Conservation (phyloP, 1,284 basidiomycete species). For the Puccinia hordei region DNA sequence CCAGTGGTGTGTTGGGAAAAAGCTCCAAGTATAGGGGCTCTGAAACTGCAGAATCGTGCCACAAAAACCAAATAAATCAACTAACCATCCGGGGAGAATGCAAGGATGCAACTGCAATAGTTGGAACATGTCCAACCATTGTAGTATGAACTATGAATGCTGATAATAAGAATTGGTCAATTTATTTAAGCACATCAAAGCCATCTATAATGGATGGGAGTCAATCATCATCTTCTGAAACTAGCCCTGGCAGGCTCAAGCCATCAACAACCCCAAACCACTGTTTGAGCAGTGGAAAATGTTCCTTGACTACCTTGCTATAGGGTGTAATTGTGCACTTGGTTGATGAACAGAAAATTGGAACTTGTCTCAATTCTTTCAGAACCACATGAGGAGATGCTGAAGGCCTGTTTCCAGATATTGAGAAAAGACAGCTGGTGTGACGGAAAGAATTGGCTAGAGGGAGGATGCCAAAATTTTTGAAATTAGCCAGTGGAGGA, state of each 20-base stretch:
- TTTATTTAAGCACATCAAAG: neutral
- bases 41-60: constrained; percentile 63
- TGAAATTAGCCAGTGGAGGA: neutral
- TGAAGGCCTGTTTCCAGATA: neutral
- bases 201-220: too few relatives aligned
- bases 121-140: neutral
- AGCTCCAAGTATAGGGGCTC: constrained; percentile 61
- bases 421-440: neutral
- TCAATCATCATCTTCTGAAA: neutral
- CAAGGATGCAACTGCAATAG: neutral
- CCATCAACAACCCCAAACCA: neutral
- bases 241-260: neutral
- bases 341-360: neutral
- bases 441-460: neutral
- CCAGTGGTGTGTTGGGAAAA: constrained; percentile 58
- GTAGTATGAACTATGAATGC: neutral
- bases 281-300: neutral
- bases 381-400: neutral
- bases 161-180: neutral
- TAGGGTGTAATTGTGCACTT: neutral
- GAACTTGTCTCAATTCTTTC: neutral
- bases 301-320: neutral
- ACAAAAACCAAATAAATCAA: constrained; percentile 59
- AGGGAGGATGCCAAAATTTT: neutral
- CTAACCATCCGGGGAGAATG: neutral